Conservation (phyloP, 2,329 filamentous ascomycete species). For the Talaromyces sp. region DNA sequence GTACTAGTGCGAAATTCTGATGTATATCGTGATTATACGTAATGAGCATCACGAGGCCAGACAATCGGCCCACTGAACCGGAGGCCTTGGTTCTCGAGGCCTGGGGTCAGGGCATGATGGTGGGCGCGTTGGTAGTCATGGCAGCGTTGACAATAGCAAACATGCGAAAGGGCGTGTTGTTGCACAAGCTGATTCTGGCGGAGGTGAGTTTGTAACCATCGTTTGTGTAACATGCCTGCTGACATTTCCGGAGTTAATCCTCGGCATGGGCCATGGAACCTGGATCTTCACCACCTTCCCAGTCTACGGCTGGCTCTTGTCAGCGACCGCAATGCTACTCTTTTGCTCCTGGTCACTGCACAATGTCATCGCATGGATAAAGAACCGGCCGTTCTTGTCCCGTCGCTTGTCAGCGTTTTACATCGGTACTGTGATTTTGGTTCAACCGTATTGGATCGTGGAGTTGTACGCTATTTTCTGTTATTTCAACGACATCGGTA, state of each 20-base stretch:
- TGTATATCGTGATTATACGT: neutral
- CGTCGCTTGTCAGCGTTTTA: constrained; percentile 52
- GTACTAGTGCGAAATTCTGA: neutral
- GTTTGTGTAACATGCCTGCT: neutral
- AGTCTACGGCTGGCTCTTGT: constrained; percentile 62
- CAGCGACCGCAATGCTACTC: constrained; percentile 57
- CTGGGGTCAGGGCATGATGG: constrained; percentile 50
- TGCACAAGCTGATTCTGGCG: constrained; percentile 51
- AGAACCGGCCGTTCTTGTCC: constrained; percentile 59
- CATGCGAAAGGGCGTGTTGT: constrained; percentile 45
- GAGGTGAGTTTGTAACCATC: constrained; percentile 35
- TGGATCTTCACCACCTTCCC: constrained; percentile 58
- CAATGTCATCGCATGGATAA: constrained; percentile 66
- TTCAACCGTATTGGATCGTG: constrained; percentile 61
- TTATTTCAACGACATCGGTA: constrained; percentile 57
- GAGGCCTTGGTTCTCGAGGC: constrained; percentile 43
- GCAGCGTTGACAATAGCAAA: constrained; percentile 49
- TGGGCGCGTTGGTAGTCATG: constrained; percentile 51
- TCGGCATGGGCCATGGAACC: constrained; percentile 56
- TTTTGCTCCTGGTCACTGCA: constrained; percentile 62
- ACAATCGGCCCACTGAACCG: constrained; percentile 23
- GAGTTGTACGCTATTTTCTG: constrained; percentile 65
- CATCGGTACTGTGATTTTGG: constrained; percentile 57
- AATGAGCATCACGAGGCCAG: neutral
- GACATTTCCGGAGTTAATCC: constrained; percentile 44